phyloP scores from a whole-genome alignment of 1,284 basidiomycete genomes.

The Filobasidium uniguttulatum region DNA sequence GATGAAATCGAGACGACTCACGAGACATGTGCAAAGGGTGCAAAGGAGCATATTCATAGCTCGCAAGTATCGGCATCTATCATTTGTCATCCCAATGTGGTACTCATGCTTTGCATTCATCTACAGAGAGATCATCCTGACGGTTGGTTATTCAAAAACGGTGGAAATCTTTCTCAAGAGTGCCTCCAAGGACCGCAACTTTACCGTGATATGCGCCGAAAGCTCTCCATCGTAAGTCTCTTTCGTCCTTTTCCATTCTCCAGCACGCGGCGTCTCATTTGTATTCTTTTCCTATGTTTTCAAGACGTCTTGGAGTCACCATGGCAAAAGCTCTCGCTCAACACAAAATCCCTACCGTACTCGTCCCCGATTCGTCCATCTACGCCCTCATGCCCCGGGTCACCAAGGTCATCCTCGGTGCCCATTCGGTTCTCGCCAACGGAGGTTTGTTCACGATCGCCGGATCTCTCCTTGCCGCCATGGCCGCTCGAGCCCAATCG shows the following conservation, averaged over 20 bases:
- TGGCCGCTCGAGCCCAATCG: slow-evolving; percentile 79
- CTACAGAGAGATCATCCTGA: slow-evolving; percentile 82
- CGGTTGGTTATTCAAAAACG: slow-evolving; percentile 83
- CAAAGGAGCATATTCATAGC: slow-evolving; percentile 90
- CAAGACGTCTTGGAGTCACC: slow-evolving; percentile 66
- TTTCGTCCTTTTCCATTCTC: too few relatives aligned
- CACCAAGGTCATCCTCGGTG: slow-evolving; percentile 87
- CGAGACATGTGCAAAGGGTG: slow-evolving; percentile 85
- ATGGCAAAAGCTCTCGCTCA: slow-evolving; percentile 68
- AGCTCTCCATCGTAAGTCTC: slow-evolving; percentile 71
- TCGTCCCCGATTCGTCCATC: slow-evolving; percentile 88
- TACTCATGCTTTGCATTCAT: neutral
- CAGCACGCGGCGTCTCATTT: neutral
- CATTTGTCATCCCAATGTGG: neutral
- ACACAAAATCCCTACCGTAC: slow-evolving; percentile 76
- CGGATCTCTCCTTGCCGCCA: slow-evolving; percentile 68
- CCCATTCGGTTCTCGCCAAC: slow-evolving; percentile 87
- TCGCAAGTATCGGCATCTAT: slow-evolving; percentile 48
- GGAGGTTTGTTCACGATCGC: slow-evolving; percentile 84
- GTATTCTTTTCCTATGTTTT: slow-evolving; percentile 2
- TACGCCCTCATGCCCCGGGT: slow-evolving; percentile 93
- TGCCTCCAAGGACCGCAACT: slow-evolving; percentile 79
- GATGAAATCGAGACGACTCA: slow-evolving; percentile 94
- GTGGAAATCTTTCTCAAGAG: slow-evolving; percentile 88
- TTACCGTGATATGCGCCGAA: slow-evolving; percentile 91